Evolutionary conservation across 2,329 filamentous ascomycete genomes (phyloP).

Genomic region (Chrysoporthe deuterocubensis): DNA sequence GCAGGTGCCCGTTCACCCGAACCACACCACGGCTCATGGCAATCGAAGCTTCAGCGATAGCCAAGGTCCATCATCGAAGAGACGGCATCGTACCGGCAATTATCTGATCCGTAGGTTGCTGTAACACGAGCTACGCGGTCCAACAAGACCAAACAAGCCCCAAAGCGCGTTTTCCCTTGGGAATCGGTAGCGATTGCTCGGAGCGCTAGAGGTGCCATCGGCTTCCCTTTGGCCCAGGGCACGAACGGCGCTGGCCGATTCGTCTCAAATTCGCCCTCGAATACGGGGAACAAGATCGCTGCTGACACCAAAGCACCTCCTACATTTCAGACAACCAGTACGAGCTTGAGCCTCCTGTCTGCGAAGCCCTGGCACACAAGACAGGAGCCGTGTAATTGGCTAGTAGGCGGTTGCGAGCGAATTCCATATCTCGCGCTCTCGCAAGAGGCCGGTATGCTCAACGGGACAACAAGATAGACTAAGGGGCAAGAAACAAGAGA

Average conservation of each 20-base stretch:
- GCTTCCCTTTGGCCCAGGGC: background rate
- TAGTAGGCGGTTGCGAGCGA: background rate
- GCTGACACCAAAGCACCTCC: background rate
- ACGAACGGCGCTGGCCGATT: background rate
- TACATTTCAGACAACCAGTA: background rate
- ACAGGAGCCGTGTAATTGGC: background rate
- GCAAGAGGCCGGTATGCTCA: too few species aligned
- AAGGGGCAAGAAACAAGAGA: background rate
- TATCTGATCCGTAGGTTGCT: background rate
- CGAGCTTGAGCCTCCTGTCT: background rate
- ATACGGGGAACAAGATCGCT: background rate
- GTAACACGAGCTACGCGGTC: background rate
- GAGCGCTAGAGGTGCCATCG: background rate
- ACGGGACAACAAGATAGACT: background rate
- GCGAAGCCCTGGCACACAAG: background rate
- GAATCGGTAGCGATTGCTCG: background rate
- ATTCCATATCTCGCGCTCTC: background rate
- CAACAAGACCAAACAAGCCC: background rate
- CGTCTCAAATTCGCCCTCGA: background rate
- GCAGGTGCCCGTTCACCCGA: background rate
- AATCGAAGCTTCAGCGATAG: background rate
- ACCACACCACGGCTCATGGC: background rate
- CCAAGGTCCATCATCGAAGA: background rate
- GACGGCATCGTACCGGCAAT: background rate
- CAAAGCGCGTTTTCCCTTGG: background rate